Evolutionary conservation across 1,139 yeast species (phyloP), one percentile per base, ranked within the genome.

Genomic region (Kodamaea fungicola): DNA sequence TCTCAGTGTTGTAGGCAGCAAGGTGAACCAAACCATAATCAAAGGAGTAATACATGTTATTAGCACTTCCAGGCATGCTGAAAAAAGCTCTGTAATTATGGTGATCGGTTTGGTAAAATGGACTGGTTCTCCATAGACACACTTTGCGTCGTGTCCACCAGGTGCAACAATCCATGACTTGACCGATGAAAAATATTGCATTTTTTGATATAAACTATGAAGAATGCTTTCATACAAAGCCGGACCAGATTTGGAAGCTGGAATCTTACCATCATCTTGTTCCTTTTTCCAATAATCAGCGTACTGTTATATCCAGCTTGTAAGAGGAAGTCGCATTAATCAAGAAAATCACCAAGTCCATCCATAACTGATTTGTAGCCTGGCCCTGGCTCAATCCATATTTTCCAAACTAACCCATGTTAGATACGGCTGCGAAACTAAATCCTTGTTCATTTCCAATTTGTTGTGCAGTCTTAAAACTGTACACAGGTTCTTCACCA

Each of bases 271-370:
- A 26, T 35, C 32, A 3, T 35, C 39, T 13, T 35, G 35, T 22
- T 35, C 39, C 32, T 28, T 35, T 23, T 32, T 28, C 39, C 39
- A 35, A 30, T 35, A 35, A 22, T 35, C 39, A 16, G 39, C 39
- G 16, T 35, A 3, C 35, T 35, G 22, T 32, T 26, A 28, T 35
- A 33, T 19, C 39, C 39, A 6, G 39, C 35, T 30, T 35, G 39
- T 21, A 35, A 12, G 22, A 35, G 9, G 13, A 35, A 35, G 21
- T 35, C 39, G n/a, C 28, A 35, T 21, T 35, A 16, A 22, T 35
- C 33, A 9, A 35, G 9, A 6, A n/a, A 21, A 16, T 28, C 19
- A n/a, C 13, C 19, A 21, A 35, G 29, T 5, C 35, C 28, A 6
- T 28, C 39, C n/a, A 31, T 35, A 22, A 35, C 32, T 21, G 23